phyloP scores from a whole-genome alignment of 306 rosid species.

The Citrullus mucosospermus region DNA sequence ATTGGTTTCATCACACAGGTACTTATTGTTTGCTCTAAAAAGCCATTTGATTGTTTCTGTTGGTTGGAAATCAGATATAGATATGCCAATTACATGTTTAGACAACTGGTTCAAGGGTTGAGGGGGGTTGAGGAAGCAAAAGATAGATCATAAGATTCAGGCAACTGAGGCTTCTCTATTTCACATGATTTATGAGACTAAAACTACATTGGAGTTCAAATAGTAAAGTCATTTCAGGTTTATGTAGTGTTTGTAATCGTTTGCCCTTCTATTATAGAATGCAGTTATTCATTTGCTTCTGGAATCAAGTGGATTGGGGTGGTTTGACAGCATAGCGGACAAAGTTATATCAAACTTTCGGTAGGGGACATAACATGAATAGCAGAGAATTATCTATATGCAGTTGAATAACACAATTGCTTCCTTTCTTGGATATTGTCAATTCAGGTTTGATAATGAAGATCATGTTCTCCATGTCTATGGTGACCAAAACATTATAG shows the following conservation, averaged over 20 bases:
- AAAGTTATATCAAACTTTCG: conserved; percentile 30
- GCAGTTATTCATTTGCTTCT: conserved; percentile 43
- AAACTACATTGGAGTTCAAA: not conserved
- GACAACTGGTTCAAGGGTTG: not conserved
- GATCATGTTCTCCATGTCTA: conserved; percentile 32
- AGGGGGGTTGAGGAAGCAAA: not conserved
- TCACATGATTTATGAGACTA: not conserved
- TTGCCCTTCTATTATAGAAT: conserved; percentile 26
- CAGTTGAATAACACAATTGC: not conserved
- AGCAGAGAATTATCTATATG: not conserved
- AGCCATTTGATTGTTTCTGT: no score
- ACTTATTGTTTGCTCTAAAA: not conserved
- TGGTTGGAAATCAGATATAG: no score
- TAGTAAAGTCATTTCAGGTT: not conserved
- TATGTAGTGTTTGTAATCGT: not conserved
- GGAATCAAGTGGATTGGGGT: conserved; percentile 48
- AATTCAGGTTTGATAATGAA: conserved; percentile 37
- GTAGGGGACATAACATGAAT: conserved; percentile 15
- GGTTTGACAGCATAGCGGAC: conserved; percentile 48
- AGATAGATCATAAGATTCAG: not conserved
- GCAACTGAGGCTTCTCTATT: no score
- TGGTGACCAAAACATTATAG: conserved; percentile 43
- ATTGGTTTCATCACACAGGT: conserved; percentile 54
- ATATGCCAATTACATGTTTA: not conserved
- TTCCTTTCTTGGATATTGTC: not conserved